Evolutionary conservation across 106 monocot genomes (phyloP).

Genomic region (Posidonia australis): DNA sequence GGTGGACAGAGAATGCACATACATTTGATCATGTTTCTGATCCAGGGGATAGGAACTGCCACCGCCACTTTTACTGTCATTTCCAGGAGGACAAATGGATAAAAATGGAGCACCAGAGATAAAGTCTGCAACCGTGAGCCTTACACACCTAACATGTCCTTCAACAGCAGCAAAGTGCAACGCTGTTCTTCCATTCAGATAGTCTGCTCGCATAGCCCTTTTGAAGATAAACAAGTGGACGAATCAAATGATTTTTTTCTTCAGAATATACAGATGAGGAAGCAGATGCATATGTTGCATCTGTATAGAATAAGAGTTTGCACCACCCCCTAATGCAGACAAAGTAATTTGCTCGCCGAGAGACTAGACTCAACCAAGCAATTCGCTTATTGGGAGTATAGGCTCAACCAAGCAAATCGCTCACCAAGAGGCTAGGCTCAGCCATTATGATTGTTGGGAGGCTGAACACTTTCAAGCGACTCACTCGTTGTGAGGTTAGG

Average conservation of each 20-base stretch:
- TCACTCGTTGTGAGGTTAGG: no score
- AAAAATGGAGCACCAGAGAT: constrained; percentile 47
- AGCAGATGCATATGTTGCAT: constrained; percentile 59
- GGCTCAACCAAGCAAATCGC: no score
- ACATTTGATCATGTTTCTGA: constrained; percentile 45
- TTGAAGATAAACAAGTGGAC: neutral
- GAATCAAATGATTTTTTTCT: neutral
- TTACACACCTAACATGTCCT: constrained; percentile 69
- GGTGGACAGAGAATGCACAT: no score
- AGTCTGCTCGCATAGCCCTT: constrained; percentile 72
- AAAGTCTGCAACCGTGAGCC: constrained; percentile 73
- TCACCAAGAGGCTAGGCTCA: no score
- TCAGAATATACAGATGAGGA: neutral
- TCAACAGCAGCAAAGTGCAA: constrained; percentile 79
- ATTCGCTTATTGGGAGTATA: no score
- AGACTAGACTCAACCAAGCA: no score
- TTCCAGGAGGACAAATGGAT: constrained; percentile 1
- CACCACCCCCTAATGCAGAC: constrained; percentile 94
- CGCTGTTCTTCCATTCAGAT: constrained; percentile 81
- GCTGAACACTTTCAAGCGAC: no score
- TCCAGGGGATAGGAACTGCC: constrained; percentile 21
- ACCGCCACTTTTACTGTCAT: constrained; percentile 5
- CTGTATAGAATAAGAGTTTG: constrained; percentile 73
- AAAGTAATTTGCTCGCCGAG: no score
- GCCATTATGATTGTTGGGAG: no score